Base-by-base conservation (phyloP, 129 eudicot genomes). In the Flaveria trinervia region DNA sequence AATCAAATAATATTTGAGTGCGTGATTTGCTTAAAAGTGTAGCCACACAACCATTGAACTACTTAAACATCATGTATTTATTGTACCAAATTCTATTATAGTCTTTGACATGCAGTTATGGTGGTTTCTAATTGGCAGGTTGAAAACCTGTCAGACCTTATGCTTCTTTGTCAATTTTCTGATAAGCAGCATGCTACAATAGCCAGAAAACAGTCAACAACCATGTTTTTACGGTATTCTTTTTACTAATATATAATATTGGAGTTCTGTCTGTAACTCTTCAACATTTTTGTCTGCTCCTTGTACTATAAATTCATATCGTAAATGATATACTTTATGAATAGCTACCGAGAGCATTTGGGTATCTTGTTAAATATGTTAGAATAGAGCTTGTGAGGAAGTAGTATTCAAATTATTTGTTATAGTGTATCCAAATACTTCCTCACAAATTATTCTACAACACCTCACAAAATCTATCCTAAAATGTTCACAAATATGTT, bases 141-240 rank as follows among this genome's bases (percentile, higher is more conserved):
- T 75, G 94, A 88, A 78, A 95, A 95, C 85, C 90, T 81, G 80
- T 79, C 92, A 69, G 96, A 91, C 43, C 70, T 91, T 65, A 61
- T 79, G 51, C 92, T 95, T 68, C 62, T 81, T 71, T 91, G 94
- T 79, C 94, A 88, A 71, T 91, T 95, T 79, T 66, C 83, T 61
- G 88, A 89, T 65, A 79, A 86, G 44, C 93, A 91, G 77, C 70
- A 77, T 82, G 89, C 78, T 68, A 79, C 90, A 70, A 75, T 91
- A 71, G 85, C 92, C 82, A 79, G 88, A 68, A 88, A 85, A 76
- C 90, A 88, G 76, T 86, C 88, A n/a, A 79, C 83, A 51, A 74
- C 85, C 51, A 68, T 89, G 70, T 80, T 84, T 73, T 83, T 95
- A 73, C 88, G 97, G 99, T 95, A 81, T 71, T 69, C 89, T 71